These are phyloP conservation scores for Thecaphora frezii DNA, from an alignment of 1,284 basidiomycete species.

Conservation along the genomic window DNA sequence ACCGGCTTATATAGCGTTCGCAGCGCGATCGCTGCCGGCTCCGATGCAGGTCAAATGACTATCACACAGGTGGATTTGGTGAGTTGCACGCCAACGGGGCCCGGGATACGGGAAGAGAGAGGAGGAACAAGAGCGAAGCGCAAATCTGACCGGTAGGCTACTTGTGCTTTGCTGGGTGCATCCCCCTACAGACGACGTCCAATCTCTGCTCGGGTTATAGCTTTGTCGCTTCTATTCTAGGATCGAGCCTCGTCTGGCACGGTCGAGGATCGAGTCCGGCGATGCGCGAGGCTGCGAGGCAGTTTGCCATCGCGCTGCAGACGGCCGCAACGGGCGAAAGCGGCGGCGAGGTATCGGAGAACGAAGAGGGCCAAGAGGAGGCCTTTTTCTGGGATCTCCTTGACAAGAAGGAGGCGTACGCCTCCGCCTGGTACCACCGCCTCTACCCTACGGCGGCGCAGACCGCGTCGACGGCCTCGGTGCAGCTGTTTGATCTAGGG, in stretches of 20 bases:
- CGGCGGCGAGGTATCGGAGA: conserved; percentile 21
- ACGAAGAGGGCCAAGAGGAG: conserved; percentile 47
- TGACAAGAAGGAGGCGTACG: conserved; percentile 31
- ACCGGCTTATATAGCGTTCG: conserved; percentile 39
- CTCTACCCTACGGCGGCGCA: background rate
- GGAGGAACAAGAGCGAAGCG: too few species aligned
- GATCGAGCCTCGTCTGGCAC: conserved; percentile 48
- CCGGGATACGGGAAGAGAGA: too few species aligned
- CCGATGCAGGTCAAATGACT: conserved; percentile 8
- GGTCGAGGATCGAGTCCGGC: conserved; percentile 30
- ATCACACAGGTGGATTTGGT: conserved; percentile 47
- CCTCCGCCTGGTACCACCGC: conserved; percentile 31
- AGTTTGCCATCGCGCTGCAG: conserved; percentile 33
- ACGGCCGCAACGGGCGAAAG: conserved; percentile 12
- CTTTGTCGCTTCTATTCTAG: conserved; percentile 31
- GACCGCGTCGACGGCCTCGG: background rate
- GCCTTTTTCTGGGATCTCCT: conserved; percentile 44
- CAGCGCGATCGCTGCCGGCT: conserved; percentile 9
- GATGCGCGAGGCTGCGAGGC: conserved; percentile 34
- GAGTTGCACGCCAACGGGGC: background rate
- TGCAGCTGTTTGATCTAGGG: conserved; percentile 16
- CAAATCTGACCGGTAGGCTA: too few species aligned
- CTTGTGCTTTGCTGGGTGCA: too few species aligned
- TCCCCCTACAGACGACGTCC: conserved; percentile 21
- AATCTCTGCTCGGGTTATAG: conserved; percentile 47